Conservation (phyloP, 2,329 filamentous ascomycete species). For the Leptographium galeiforme region DNA sequence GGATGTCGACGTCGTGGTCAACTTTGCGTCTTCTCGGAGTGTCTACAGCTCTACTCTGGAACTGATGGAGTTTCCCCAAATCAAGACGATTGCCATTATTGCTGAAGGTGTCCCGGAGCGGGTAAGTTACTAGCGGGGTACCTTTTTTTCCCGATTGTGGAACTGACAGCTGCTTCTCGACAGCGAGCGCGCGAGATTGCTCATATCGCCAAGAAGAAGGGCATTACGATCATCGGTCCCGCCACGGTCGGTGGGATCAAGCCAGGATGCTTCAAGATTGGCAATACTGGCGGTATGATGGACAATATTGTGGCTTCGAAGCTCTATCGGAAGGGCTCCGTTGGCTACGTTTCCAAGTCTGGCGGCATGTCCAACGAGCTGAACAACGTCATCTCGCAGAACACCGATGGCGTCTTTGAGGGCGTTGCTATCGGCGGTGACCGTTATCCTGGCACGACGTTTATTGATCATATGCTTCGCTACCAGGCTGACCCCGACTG, state of each 20-base stretch:
- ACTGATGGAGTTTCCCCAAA: constrained; percentile 91
- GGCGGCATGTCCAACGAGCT: constrained; percentile 99
- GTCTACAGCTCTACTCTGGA: constrained; percentile 99
- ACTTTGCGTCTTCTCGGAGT: constrained; percentile 97
- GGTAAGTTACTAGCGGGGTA: constrained; percentile 38
- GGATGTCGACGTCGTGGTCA: constrained; percentile 95
- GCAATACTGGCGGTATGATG: constrained; percentile 99
- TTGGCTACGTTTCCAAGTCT: constrained; percentile 99
- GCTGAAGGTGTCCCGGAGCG: constrained; percentile 97
- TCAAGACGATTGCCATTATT: constrained; percentile 98
- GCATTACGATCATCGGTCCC: constrained; percentile 95
- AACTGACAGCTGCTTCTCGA: constrained; percentile 13
- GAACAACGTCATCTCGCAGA: constrained; percentile 98
- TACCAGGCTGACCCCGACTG: constrained; percentile 95
- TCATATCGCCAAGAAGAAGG: constrained; percentile 94
- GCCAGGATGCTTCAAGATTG: constrained; percentile 98
- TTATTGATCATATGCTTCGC: constrained; percentile 95
- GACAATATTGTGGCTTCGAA: constrained; percentile 99
- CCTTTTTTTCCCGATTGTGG: not conserved
- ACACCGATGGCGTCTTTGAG: constrained; percentile 95
- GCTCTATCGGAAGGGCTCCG: constrained; percentile 97
- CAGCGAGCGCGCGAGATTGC: constrained; percentile 92
- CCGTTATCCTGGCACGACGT: constrained; percentile 95
- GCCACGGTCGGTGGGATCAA: constrained; percentile 99
- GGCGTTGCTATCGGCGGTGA: constrained; percentile 99